Evolutionary conservation across 1,284 basidiomycete species (phyloP).

Genomic region (Cerrena zonata): DNA sequence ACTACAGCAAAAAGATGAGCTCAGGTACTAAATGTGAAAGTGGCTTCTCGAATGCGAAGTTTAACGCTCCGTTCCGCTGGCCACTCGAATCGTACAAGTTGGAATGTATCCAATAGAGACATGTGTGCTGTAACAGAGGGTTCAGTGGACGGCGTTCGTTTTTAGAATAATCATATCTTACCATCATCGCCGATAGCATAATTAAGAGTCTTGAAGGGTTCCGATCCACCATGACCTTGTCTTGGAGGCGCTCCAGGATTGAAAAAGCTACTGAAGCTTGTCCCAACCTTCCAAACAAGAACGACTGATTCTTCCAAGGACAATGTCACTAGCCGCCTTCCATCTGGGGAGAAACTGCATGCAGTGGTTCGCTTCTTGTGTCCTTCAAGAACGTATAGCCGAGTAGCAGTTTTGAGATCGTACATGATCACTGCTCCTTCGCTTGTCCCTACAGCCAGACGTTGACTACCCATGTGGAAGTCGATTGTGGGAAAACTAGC

Average conservation of each 20-base stretch:
- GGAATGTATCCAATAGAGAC: conserved; percentile 53
- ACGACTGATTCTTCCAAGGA: conserved; percentile 79
- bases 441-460: conserved; percentile 87
- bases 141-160: neutral
- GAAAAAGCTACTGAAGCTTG: conserved; percentile 82
- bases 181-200: conserved; percentile 69
- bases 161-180: too few species aligned
- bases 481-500: conserved; percentile 85
- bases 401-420: conserved; percentile 91
- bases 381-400: conserved; percentile 90
- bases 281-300: conserved; percentile 86
- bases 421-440: conserved; percentile 95
- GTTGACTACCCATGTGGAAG: conserved; percentile 82
- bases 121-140: conserved; percentile 1
- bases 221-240: conserved; percentile 76
- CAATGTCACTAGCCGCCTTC: conserved; percentile 81
- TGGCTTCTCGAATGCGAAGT: conserved; percentile 74
- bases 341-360: conserved; percentile 88
- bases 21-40: conserved; percentile 74
- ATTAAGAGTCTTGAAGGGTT: conserved; percentile 78
- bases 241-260: conserved; percentile 85
- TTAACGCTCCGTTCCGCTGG: conserved; percentile 73
- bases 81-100: conserved; percentile 80
- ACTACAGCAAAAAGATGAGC: conserved; percentile 18
- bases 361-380: conserved; percentile 77